Conservation (phyloP, 306 rosid species). For the Vicia sativa region DNA sequence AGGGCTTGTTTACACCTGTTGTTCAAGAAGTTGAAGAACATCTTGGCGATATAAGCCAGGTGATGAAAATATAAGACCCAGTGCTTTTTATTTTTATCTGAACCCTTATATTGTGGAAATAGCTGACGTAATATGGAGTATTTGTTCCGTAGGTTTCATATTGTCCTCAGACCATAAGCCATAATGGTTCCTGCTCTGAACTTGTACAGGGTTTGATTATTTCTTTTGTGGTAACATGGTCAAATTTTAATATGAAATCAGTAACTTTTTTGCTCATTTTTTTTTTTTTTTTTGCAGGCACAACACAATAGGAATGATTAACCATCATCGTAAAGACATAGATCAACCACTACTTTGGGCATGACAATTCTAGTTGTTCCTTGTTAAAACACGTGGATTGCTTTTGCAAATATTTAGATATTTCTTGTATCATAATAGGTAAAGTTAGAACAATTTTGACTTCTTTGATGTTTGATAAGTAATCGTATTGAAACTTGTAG, state of each 20-base stretch:
- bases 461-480: background rate
- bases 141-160: background rate
- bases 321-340: constrained; percentile 1
- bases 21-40: constrained; percentile 13
- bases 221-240: background rate
- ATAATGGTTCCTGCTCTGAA: background rate
- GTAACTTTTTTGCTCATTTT: background rate
- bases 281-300: constrained; percentile 10
- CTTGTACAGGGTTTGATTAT: constrained; percentile 6
- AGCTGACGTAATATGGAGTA: background rate
- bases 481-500: constrained; percentile 1
- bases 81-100: background rate
- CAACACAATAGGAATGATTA: constrained; percentile 2
- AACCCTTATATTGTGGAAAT: background rate
- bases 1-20: constrained; percentile 1
- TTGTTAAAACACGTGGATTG: background rate
- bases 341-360: background rate
- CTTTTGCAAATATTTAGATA: constrained; percentile 8
- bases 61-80: constrained; percentile 8
- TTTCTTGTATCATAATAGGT: background rate
- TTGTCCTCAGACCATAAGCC: background rate
- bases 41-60: constrained; percentile 2
- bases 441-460: background rate
- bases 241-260: background rate
- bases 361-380: background rate